Conservation (phyloP, 2,329 filamentous ascomycete genomes). For the Dothideomycetes sp. region DNA sequence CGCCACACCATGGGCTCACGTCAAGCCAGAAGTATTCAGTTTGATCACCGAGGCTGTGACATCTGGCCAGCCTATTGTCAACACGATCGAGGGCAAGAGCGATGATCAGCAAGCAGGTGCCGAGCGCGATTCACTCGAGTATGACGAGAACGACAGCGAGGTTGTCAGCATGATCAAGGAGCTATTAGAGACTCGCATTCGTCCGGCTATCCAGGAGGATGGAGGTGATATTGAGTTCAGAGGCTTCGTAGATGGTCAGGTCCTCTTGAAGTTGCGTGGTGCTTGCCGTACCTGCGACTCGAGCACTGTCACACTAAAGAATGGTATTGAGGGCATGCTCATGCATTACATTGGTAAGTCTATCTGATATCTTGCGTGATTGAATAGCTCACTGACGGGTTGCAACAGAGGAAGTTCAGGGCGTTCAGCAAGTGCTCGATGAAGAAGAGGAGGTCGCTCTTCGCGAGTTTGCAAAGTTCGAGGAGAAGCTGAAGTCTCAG, state of each 20-base stretch:
- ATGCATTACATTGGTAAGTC: slow-evolving; percentile 40
- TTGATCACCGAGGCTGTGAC: slow-evolving; percentile 90
- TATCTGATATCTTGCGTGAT: neutral
- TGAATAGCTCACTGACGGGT: neutral
- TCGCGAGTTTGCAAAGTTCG: slow-evolving; percentile 86
- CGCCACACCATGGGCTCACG: slow-evolving; percentile 84
- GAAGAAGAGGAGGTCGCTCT: slow-evolving; percentile 83
- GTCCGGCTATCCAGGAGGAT: slow-evolving; percentile 93
- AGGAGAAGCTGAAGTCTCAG: slow-evolving; percentile 65
- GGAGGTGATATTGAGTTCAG: slow-evolving; percentile 94
- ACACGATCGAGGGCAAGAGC: slow-evolving; percentile 52
- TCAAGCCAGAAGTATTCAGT: slow-evolving; percentile 91
- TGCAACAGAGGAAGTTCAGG: slow-evolving; percentile 75
- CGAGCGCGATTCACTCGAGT: slow-evolving; percentile 61
- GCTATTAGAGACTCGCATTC: slow-evolving; percentile 84
- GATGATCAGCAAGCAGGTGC: slow-evolving; percentile 37
- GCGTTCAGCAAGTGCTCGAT: slow-evolving; percentile 82
- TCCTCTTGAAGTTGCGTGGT: slow-evolving; percentile 63
- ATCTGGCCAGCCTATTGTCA: slow-evolving; percentile 72
- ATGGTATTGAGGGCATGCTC: slow-evolving; percentile 96
- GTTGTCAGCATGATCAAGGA: slow-evolving; percentile 99
- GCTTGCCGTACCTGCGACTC: slow-evolving; percentile 95
- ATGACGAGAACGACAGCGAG: slow-evolving; percentile 85
- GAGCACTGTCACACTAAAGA: slow-evolving; percentile 92
- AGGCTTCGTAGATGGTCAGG: slow-evolving; percentile 71